Percentiles rank a stretch among this genome's conserved stretches.
Conservation (phyloP, 2,329 filamentous ascomycete species). For the Aureobasidium sp. region DNA sequence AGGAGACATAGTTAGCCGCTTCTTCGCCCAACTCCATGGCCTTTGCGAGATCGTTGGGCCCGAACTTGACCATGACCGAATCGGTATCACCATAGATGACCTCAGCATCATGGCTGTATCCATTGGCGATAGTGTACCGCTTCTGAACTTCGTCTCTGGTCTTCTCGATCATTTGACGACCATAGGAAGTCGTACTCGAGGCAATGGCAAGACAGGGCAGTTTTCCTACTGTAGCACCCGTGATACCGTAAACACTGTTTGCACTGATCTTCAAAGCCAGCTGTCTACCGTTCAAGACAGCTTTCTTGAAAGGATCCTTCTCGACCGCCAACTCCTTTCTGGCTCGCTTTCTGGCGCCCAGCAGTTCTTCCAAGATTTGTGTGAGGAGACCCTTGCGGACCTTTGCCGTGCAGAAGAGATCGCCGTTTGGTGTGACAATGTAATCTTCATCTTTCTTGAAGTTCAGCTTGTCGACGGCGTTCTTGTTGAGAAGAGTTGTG, state of each 20-base stretch:
- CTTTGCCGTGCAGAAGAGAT: constrained; percentile 83
- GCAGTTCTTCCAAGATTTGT: constrained; percentile 90
- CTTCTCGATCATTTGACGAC: constrained; percentile 97
- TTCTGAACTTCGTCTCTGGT: constrained; percentile 93
- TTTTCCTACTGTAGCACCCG: constrained; percentile 92
- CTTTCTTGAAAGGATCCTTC: constrained; percentile 95
- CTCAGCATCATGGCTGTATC: constrained; percentile 87
- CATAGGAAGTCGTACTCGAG: constrained; percentile 93
- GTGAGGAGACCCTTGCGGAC: constrained; percentile 85
- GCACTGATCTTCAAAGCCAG: constrained; percentile 92
- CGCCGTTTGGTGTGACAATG: constrained; percentile 89
- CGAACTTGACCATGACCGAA: constrained; percentile 99
- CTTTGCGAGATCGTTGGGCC: constrained; percentile 74
- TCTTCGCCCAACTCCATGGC: constrained; percentile 96
- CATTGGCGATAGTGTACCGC: constrained; percentile 85
- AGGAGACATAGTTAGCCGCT: constrained; percentile 78
- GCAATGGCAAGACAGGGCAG: constrained; percentile 91
- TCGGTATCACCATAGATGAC: constrained; percentile 99
- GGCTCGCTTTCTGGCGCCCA: constrained; percentile 87
- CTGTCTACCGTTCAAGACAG: constrained; percentile 94
- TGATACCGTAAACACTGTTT: constrained; percentile 96
- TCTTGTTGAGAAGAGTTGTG: constrained; percentile 80
- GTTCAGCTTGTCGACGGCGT: constrained; percentile 64
- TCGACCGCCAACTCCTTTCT: constrained; percentile 84
- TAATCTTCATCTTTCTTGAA: constrained; percentile 89